These are phyloP conservation scores for Gentiana straminea DNA, from an alignment of 257 asterid genomes.

Conservation along the genomic window DNA sequence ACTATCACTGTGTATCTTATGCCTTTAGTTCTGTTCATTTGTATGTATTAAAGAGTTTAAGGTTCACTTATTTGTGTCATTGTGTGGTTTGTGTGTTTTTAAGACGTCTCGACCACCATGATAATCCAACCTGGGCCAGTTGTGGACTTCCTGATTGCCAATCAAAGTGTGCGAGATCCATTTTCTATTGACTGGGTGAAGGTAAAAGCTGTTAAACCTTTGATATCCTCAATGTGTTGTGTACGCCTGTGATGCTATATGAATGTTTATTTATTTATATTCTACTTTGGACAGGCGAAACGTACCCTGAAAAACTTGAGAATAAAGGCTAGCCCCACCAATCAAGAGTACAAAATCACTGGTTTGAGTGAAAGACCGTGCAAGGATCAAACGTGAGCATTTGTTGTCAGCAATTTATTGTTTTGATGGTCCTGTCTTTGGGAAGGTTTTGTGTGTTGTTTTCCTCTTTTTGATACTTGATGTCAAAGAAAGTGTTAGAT, in stretches of 20 bases:
- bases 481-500: no score
- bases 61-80: neutral
- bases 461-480: no score
- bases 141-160: conserved; percentile 48
- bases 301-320: conserved; percentile 70
- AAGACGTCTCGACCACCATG: conserved; percentile 89
- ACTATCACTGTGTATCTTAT: neutral
- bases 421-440: no score
- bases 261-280: neutral
- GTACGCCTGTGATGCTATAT: no score
- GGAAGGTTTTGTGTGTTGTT: no score
- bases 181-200: conserved; percentile 70
- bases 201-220: conserved; percentile 19
- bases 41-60: no score
- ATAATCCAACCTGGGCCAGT: conserved; percentile 77
- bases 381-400: conserved; percentile 51
- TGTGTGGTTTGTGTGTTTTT: neutral
- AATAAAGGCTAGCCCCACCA: conserved; percentile 58
- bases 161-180: conserved; percentile 64
- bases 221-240: no score
- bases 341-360: conserved; percentile 73
- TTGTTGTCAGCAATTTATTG: conserved; percentile 4
- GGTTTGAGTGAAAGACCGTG: conserved; percentile 76
- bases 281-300: conserved; percentile 39
- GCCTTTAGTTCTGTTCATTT: neutral